Evolutionary conservation across 306 rosid species (phyloP), one percentile per base, ranked within the genome.

Genomic region (Gynostemma pentaphyllum): DNA sequence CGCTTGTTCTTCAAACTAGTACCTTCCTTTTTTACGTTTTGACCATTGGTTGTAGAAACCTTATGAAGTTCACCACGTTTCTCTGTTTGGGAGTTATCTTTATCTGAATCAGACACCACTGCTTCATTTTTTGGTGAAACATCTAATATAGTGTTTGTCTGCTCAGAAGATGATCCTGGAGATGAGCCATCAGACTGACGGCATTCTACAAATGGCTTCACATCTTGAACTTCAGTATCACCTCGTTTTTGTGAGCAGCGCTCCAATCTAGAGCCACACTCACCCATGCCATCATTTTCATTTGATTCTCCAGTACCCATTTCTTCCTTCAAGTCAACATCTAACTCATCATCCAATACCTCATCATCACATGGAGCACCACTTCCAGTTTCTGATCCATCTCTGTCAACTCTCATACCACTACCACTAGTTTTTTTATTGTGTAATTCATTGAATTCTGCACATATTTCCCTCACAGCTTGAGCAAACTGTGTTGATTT

Each of bases 381-480:
- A 73, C 81, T 76, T 73, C 83, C 97, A 50, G 70, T 15, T 32
- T 71, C 82, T 47, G 85, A 80, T 71, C 80, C 76, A 68, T 88
- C 89, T 9, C 79, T 76, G 74, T 78, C 90, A 50, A 74, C 87
- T 39, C 76, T 71, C 75, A 74, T 74, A 76, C 78, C 78, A 82
- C 89, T 74, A 76, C 78, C 78, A 82, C 89, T 67, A 39, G 77
- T 70, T 47, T 75, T 84, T 70, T 75, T 86, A 57, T 73, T 82
- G 75, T 82, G 78, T 14, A 78, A 71, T 76, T 84, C 94, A 68
- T 94, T 95, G 81, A 94, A 94, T 23, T 81, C 95, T 62, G 75
- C 76, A 54, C 89, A 88, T 32, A 94, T 94, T 76, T 88, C 94
- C 79, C 85, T 81, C 82, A 94, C 94, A 36, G 99, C 99, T 75